Evolutionary conservation across 2,329 filamentous ascomycete genomes (phyloP).

Genomic region (Pseudogymnoascus sp.): DNA sequence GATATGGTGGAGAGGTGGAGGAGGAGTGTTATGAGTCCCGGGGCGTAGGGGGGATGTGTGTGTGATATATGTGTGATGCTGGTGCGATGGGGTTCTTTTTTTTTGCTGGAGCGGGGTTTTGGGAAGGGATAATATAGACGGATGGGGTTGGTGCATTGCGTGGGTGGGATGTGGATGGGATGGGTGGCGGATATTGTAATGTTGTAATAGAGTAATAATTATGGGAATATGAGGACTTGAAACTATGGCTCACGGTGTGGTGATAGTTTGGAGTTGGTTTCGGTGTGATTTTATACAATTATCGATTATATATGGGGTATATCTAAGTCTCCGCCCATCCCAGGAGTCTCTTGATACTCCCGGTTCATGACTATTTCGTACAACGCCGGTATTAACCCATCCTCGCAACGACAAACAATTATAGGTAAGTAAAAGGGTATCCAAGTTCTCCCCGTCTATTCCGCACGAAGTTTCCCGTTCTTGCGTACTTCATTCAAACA

Average conservation of each 20-base stretch:
- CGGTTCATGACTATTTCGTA: neutral
- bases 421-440: neutral
- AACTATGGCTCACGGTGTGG: neutral
- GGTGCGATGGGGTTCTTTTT: neutral
- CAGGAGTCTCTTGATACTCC: neutral
- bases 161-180: neutral
- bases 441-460: neutral
- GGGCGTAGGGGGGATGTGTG: neutral
- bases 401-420: neutral
- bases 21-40: slow-evolving; percentile 26
- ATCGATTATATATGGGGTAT: neutral
- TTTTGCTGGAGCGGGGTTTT: neutral
- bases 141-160: neutral
- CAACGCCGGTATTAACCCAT: neutral
- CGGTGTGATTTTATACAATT: neutral
- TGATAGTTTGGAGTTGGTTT: neutral
- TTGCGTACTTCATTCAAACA: neutral
- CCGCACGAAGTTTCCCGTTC: neutral
- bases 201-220: slow-evolving; percentile 1
- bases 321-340: neutral
- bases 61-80: neutral
- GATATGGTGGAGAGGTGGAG: slow-evolving; percentile 32
- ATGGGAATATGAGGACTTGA: neutral
- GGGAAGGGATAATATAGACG: neutral
- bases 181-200: neutral